A percentile compares a stretch with the other conserved stretches of the same genome.
phyloP scores from a whole-genome alignment of 768 basidiomycete species.

The Asterophora lycoperdoides region DNA sequence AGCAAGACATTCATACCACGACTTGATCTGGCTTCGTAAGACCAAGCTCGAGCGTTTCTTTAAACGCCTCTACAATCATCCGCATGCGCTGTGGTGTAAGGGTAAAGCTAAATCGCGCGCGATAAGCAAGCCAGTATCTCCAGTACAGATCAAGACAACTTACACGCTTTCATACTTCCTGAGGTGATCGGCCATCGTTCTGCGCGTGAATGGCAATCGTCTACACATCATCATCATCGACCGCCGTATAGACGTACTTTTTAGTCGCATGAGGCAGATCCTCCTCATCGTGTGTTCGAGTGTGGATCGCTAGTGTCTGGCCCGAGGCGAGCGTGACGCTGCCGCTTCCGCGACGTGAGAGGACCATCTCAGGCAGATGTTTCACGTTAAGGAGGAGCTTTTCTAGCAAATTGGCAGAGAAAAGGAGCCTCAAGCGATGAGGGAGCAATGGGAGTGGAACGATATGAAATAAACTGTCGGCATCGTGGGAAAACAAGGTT shows the following conservation, averaged over 20 bases:
- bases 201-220: too few species aligned
- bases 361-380: constrained; percentile 42
- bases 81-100: constrained; percentile 89
- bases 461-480: constrained; percentile 1
- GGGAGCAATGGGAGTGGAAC: not conserved
- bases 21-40: constrained; percentile 77
- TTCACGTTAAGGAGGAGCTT: not conserved
- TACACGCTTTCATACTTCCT: constrained; percentile 85
- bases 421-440: constrained; percentile 6
- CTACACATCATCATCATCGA: not conserved
- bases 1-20: constrained; percentile 61
- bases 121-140: constrained; percentile 2
- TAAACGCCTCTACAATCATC: constrained; percentile 96
- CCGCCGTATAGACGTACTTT: constrained; percentile 48
- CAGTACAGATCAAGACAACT: constrained; percentile 31
- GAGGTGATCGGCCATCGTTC: constrained; percentile 92
- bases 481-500: constrained; percentile 18
- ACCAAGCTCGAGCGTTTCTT: constrained; percentile 86
- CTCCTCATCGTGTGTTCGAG: constrained; percentile 82
- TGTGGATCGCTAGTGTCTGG: constrained; percentile 80
- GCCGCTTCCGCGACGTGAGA: constrained; percentile 75
- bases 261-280: constrained; percentile 92
- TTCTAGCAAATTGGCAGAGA: constrained; percentile 2
- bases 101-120: constrained; percentile 54
- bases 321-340: constrained; percentile 69